Percentiles rank a stretch among this genome's conserved stretches.
phyloP scores from a whole-genome alignment of 352 stramenopile genomes.

The Aphanomyces invadans region DNA sequence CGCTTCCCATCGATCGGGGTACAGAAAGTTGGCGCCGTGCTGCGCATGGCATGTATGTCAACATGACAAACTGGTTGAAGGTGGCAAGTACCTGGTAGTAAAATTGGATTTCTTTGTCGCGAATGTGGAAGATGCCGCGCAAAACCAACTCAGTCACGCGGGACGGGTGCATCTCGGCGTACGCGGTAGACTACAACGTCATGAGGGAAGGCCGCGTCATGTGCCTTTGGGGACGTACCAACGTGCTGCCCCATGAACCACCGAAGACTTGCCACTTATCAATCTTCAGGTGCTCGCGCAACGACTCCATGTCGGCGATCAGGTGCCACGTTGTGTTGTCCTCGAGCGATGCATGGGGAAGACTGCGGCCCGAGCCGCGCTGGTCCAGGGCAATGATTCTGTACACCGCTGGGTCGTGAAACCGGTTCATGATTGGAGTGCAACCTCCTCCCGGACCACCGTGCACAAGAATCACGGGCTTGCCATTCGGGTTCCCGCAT shows the following conservation, averaged over 20 bases:
- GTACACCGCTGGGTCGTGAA: constrained; percentile 88
- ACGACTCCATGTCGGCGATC: constrained; percentile 90
- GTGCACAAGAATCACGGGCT: constrained; percentile 91
- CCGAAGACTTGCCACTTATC: constrained; percentile 92
- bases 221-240: too few species aligned
- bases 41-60: constrained; percentile 19
- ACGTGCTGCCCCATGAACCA: constrained; percentile 90
- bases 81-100: constrained; percentile 85
- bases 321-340: constrained; percentile 90
- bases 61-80: background rate
- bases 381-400: constrained; percentile 92
- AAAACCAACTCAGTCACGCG: constrained; percentile 85
- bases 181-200: constrained; percentile 65
- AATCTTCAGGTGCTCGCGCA: constrained; percentile 78
- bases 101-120: constrained; percentile 88
- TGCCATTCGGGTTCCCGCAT: constrained; percentile 76
- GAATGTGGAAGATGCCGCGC: constrained; percentile 89
- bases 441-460: constrained; percentile 89
- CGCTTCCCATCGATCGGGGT: constrained; percentile 85
- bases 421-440: constrained; percentile 81
- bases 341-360: constrained; percentile 75
- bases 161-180: constrained; percentile 83
- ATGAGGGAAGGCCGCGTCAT: too few species aligned
- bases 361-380: constrained; percentile 83
- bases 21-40: constrained; percentile 81